Percentiles rank a stretch among this genome's conserved stretches.
Evolutionary conservation across 805 yeast species (phyloP).

Genomic region (Saccharomyces paradoxus): DNA sequence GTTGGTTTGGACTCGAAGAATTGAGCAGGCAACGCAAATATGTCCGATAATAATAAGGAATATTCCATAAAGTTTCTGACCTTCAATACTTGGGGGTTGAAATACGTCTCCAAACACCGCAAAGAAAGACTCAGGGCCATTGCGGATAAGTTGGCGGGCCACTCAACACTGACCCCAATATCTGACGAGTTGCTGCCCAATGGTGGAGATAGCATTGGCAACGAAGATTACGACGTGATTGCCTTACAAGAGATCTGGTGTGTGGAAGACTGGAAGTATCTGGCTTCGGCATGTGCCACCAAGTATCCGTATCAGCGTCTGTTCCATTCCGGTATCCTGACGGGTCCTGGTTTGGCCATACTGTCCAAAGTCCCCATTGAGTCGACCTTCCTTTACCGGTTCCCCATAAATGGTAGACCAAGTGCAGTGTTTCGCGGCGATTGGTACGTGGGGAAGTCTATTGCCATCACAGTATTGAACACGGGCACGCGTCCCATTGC

Average conservation of each 20-base stretch:
- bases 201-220: neutral
- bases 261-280: constrained; percentile 67
- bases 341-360: constrained; percentile 91
- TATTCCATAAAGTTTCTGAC: constrained; percentile 42
- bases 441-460: constrained; percentile 92
- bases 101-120: constrained; percentile 68
- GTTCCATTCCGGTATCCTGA: constrained; percentile 73
- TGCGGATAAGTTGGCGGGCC: constrained; percentile 51
- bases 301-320: constrained; percentile 57
- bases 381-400: constrained; percentile 69
- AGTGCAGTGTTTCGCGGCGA: constrained; percentile 92
- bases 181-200: constrained; percentile 8
- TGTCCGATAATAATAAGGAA: neutral
- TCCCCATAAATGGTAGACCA: constrained; percentile 90
- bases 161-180: constrained; percentile 8
- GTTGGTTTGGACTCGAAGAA: no score
- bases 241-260: constrained; percentile 97
- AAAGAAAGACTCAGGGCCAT: constrained; percentile 60
- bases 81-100: constrained; percentile 84
- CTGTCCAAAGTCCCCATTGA: constrained; percentile 78
- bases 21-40: neutral
- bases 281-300: constrained; percentile 38
- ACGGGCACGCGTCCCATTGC: constrained; percentile 54
- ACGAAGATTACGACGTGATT: constrained; percentile 60
- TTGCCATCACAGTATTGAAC: constrained; percentile 62